These are phyloP conservation scores for Daldinia childiae DNA, from an alignment of 495 filamentous ascomycete species.

Conservation along the genomic window DNA sequence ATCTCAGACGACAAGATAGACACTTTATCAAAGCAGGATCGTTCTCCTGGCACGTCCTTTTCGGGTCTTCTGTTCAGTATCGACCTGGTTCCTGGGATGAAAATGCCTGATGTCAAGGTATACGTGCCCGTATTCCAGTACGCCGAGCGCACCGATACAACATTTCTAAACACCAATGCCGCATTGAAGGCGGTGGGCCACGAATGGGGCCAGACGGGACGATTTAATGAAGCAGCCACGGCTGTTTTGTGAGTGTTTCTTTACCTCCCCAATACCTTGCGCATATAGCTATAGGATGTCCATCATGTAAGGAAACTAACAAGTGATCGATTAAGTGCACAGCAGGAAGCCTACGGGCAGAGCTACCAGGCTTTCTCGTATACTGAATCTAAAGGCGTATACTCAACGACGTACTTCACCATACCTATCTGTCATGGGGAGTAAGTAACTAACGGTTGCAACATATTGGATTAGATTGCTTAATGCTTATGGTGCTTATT, in stretches of 20 bases:
- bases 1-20: slow-evolving; percentile 7
- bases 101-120: slow-evolving; percentile 10
- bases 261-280: not conserved
- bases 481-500: not conserved
- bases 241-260: slow-evolving; percentile 7
- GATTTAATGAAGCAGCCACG: not conserved
- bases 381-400: slow-evolving; percentile 9
- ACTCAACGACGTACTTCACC: slow-evolving; percentile 7
- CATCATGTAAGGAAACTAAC: not conserved
- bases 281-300: not conserved
- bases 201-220: slow-evolving; percentile 9
- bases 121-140: slow-evolving; percentile 16
- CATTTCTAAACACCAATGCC: not conserved
- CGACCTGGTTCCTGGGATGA: slow-evolving; percentile 5
- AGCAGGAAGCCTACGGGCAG: slow-evolving; percentile 2
- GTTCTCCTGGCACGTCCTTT: not conserved
- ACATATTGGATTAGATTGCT: not conserved
- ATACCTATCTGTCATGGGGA: slow-evolving; percentile 1
- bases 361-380: slow-evolving; percentile 2
- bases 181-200: not conserved
- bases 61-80: slow-evolving; percentile 5
- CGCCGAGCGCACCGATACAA: not conserved
- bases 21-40: slow-evolving; percentile 6
- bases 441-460: not conserved
- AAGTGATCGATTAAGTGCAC: not conserved